Base-by-base conservation (phyloP, 768 basidiomycete genomes). In the Pulveroboletus sp. region DNA sequence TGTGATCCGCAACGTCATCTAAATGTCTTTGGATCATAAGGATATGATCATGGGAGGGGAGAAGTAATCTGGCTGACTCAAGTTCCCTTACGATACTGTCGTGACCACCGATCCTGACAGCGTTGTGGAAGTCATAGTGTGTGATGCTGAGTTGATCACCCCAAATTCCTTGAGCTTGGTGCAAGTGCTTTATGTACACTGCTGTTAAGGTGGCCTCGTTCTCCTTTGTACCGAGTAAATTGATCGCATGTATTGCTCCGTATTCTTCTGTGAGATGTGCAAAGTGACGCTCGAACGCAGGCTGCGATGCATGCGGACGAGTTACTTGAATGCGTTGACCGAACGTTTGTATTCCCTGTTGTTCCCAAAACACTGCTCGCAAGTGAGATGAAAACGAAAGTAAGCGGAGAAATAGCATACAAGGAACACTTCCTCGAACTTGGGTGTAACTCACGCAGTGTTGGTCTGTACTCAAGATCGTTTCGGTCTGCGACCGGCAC, bases 211-310 rank as follows among this genome's bases (percentile, higher is more conserved):
- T 81, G 5, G 88, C 78, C 69, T 99, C 96, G 57, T 93, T 92
- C 65, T 97, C 95, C 65, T 93, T 93, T 33, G 81, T 81, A 9
- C 93, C 93, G 1, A 99, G 80, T 7, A 98, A 76, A 67, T 97
- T 98, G 54, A 98, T 82, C 24, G 86, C 90, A 63, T 99, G 91
- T 14, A 86, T 75, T 1, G 82, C 76, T 4, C 83, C 84, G 61
- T 99, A 98, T 60, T 92, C 85, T 56, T 93, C 85, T 55, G 86
- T 80, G 33, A 98, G 72, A 49, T 92, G 85, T 9, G 83, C 76
- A 50, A 97, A 90, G 70, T 99, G 96, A 35, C 90, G 83, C 57
- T 97, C 90, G 63, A 99, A 99, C 1, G 96, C 96, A 8, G 94
- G 94, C 58, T 98, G 95, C 1, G 94, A 94, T 4, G 93, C 92